Conservation (phyloP, 2,329 filamentous ascomycete species). For the Cytospora schulzeri region DNA sequence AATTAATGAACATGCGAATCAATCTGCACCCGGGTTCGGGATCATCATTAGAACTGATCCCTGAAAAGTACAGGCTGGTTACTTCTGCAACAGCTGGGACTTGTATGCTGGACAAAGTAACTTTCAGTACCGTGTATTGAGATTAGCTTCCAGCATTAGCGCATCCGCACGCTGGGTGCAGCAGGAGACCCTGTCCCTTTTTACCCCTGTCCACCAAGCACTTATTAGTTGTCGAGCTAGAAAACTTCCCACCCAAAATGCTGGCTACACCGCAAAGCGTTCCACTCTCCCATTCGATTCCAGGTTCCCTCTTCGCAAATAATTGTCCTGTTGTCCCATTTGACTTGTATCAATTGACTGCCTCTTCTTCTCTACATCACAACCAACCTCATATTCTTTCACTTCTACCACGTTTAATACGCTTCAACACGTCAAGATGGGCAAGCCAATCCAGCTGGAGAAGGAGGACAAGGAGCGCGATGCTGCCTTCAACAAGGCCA, state of each 20-base stretch:
- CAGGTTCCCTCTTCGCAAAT: background rate
- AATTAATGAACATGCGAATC: background rate
- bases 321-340: constrained; percentile 2
- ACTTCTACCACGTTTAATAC: constrained; percentile 4
- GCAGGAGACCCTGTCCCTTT: constrained; percentile 14
- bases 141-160: constrained; percentile 19
- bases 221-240: constrained; percentile 14
- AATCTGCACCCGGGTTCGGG: constrained; percentile 13
- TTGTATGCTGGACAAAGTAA: background rate
- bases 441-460: constrained; percentile 58
- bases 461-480: constrained; percentile 81
- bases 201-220: constrained; percentile 19
- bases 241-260: constrained; percentile 17
- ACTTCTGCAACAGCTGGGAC: background rate
- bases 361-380: background rate
- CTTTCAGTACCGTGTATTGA: background rate
- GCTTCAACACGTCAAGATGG: constrained; percentile 26
- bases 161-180: constrained; percentile 14
- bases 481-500: constrained; percentile 85
- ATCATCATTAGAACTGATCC: background rate
- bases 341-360: constrained; percentile 16
- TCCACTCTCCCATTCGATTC: constrained; percentile 11
- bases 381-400: background rate
- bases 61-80: background rate
- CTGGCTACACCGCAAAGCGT: constrained; percentile 22